phyloP scores from a whole-genome alignment of 2,329 filamentous ascomycete species.

The Fusarium bactridioides region DNA sequence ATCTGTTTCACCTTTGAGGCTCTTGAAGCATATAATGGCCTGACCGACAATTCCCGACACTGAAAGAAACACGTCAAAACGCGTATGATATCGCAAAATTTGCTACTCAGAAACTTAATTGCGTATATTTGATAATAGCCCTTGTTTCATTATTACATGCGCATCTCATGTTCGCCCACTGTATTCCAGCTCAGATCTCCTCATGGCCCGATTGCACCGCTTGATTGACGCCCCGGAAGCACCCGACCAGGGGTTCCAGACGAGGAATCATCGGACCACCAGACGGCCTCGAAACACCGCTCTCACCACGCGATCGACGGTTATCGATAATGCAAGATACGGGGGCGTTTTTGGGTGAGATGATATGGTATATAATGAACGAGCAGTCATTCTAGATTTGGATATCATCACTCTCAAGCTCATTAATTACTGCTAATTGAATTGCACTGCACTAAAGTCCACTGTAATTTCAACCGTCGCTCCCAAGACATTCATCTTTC shows the following conservation, averaged over 20 bases:
- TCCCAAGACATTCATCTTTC: not conserved
- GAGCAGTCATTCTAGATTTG: not conserved
- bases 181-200: not conserved
- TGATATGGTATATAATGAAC: constrained; percentile 11
- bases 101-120: not conserved
- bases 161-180: not conserved
- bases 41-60: not conserved
- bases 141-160: not conserved
- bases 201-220: constrained; percentile 16
- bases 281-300: constrained; percentile 24
- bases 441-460: not conserved
- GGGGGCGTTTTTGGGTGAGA: not conserved
- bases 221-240: constrained; percentile 16
- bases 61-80: not conserved
- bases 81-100: not conserved
- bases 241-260: constrained; percentile 20
- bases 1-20: not conserved
- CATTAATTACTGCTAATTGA: not conserved
- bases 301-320: constrained; percentile 13
- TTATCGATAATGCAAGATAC: constrained; percentile 3
- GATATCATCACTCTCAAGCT: not conserved
- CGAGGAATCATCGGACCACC: constrained; percentile 23
- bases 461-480: not conserved
- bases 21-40: not conserved
- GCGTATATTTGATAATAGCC: not conserved